A percentile compares a stretch with the other conserved stretches of the same genome.
Conservation (phyloP, 495 filamentous ascomycete genomes). For the Aspergillus coremiiformis region DNA sequence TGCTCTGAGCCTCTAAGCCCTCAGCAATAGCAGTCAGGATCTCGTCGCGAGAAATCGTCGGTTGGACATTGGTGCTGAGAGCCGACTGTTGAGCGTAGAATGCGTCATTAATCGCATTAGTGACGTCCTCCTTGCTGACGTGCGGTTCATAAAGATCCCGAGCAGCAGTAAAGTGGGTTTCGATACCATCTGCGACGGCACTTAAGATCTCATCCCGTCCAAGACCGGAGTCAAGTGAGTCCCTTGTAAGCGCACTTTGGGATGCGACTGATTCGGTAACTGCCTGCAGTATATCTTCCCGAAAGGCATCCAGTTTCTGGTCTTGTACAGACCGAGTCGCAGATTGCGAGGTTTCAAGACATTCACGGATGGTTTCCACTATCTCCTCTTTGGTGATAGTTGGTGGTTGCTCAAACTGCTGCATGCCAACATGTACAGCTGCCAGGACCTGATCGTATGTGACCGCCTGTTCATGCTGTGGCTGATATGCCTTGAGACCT, state of each 20-base stretch:
- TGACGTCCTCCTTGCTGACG: slow-evolving; percentile 42
- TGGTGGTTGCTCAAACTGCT: slow-evolving; percentile 63
- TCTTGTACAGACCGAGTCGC: slow-evolving; percentile 16
- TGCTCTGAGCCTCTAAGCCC: slow-evolving; percentile 43
- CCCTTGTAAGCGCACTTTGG: slow-evolving; percentile 43
- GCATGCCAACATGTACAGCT: slow-evolving; percentile 73
- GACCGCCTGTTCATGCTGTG: slow-evolving; percentile 48
- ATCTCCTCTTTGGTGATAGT: slow-evolving; percentile 72
- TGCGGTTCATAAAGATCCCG: slow-evolving; percentile 32
- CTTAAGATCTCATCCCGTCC: slow-evolving; percentile 41
- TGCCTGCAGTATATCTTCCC: slow-evolving; percentile 36
- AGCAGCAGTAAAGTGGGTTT: slow-evolving; percentile 33
- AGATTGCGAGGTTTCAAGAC: slow-evolving; percentile 38
- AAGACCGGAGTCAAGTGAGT: slow-evolving; percentile 41
- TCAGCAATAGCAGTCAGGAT: slow-evolving; percentile 52
- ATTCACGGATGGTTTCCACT: slow-evolving; percentile 65
- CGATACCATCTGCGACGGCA: slow-evolving; percentile 36
- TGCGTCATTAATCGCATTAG: slow-evolving; percentile 50
- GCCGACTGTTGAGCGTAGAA: slow-evolving; percentile 41
- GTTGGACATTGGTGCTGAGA: slow-evolving; percentile 19
- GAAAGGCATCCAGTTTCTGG: slow-evolving; percentile 28
- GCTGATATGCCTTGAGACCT: slow-evolving; percentile 69
- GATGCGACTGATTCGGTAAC: slow-evolving; percentile 30
- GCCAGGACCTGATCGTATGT: slow-evolving; percentile 73
- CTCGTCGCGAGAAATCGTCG: slow-evolving; percentile 42